A percentile compares a stretch with the other conserved stretches of the same genome.
These are phyloP conservation scores for Solanum chacoense DNA, from an alignment of 305 asterid genomes.

Conservation along the genomic window DNA sequence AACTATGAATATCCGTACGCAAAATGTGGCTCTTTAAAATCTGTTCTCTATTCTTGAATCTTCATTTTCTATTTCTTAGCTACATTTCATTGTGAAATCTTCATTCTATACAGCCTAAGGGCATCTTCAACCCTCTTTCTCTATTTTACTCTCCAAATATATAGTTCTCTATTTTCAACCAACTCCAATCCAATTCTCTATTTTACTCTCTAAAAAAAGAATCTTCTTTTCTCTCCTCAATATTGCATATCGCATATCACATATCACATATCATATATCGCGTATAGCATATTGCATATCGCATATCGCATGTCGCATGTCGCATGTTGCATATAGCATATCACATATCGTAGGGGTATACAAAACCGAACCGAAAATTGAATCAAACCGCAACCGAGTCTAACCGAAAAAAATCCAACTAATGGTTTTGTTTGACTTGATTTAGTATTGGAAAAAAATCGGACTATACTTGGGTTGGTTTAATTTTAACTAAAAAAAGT, in stretches of 20 bases:
- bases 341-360: not conserved
- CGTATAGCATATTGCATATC: too few species aligned
- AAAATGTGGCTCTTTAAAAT: not conserved
- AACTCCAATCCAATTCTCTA: not conserved
- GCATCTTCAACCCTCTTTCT: not conserved
- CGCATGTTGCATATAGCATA: not conserved
- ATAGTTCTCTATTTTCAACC: not conserved
- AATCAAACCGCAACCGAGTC: not conserved
- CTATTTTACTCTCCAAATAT: not conserved
- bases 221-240: not conserved
- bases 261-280: too few species aligned
- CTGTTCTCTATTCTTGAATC: not conserved
- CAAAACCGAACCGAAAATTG: not conserved
- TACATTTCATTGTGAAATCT: not conserved
- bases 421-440: not conserved
- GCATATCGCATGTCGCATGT: too few species aligned
- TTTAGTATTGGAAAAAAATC: not conserved
- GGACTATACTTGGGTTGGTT: not conserved
- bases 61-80: not conserved
- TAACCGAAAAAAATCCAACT: too few species aligned
- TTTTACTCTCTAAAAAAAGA: not conserved
- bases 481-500: not conserved
- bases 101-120: not conserved
- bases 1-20: not conserved
- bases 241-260: too few species aligned